A percentile compares a stretch with the other conserved stretches of the same genome.
phyloP scores from a whole-genome alignment of 495 filamentous ascomycete genomes.

The Polyplosphaeria fusca region DNA sequence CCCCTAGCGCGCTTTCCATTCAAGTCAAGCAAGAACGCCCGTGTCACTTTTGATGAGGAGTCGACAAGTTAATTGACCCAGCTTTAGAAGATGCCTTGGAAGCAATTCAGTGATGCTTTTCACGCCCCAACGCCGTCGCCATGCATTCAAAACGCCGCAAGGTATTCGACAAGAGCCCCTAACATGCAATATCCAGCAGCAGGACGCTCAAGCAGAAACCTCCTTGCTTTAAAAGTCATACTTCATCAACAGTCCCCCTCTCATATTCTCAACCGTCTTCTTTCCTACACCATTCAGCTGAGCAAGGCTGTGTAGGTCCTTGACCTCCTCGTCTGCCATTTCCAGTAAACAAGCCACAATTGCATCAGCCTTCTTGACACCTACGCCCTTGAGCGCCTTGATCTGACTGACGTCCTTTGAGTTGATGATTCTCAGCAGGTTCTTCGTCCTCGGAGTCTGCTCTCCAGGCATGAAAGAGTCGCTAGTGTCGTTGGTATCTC shows the following conservation, averaged over 20 bases:
- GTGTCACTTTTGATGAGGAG: too few relatives aligned
- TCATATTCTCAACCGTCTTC: slow-evolving; percentile 55
- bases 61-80: too few relatives aligned
- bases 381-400: slow-evolving; percentile 65
- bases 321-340: slow-evolving; percentile 48
- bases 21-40: too few relatives aligned
- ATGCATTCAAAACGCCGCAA: slow-evolving; percentile 13
- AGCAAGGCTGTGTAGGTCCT: slow-evolving; percentile 51
- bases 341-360: slow-evolving; percentile 56
- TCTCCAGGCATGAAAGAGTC: slow-evolving; percentile 9
- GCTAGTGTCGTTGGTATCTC: slow-evolving; percentile 27
- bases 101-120: too few relatives aligned
- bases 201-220: too few relatives aligned
- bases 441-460: slow-evolving; percentile 64
- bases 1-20: too few relatives aligned
- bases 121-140: slow-evolving; percentile 20
- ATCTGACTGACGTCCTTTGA: slow-evolving; percentile 69
- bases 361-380: slow-evolving; percentile 62
- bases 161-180: too few relatives aligned
- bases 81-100: too few relatives aligned
- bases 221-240: slow-evolving; percentile 9
- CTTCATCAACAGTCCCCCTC: slow-evolving; percentile 27
- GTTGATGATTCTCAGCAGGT: slow-evolving; percentile 81
- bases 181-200: too few relatives aligned
- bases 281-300: slow-evolving; percentile 58